These are phyloP conservation scores for Cantharellus cinnabarinus DNA, from an alignment of 768 basidiomycete genomes.

Conservation along the genomic window DNA sequence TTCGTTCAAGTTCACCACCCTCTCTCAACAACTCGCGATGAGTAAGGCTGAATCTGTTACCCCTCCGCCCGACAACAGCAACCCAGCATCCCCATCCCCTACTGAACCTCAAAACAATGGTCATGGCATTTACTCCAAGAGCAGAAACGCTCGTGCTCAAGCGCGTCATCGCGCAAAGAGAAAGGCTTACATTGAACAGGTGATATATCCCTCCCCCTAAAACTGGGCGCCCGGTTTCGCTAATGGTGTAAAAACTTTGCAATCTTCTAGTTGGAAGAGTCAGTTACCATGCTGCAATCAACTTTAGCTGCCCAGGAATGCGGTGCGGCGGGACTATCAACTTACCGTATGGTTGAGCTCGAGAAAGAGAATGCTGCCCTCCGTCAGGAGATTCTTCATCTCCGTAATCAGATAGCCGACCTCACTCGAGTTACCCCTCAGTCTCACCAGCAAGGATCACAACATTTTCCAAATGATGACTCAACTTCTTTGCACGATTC, in stretches of 20 bases:
- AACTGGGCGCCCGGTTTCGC: background rate
- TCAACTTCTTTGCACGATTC: background rate
- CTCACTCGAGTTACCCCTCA: background rate
- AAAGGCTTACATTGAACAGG: slow-evolving; percentile 86
- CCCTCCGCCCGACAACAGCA: too few species aligned
- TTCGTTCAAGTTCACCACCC: too few species aligned
- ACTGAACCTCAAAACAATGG: background rate
- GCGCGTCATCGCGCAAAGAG: slow-evolving; percentile 79
- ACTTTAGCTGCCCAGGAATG: slow-evolving; percentile 15
- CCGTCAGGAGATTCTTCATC: slow-evolving; percentile 37
- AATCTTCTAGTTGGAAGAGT: slow-evolving; percentile 48
- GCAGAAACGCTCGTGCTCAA: slow-evolving; percentile 76
- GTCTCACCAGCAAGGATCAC: background rate
- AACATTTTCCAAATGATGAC: background rate
- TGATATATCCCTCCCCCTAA: slow-evolving; percentile 15
- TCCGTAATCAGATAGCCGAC: background rate
- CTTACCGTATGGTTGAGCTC: slow-evolving; percentile 26
- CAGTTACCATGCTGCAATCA: slow-evolving; percentile 58
- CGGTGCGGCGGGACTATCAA: background rate
- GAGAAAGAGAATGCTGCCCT: slow-evolving; percentile 60
- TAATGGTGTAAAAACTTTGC: slow-evolving; percentile 7
- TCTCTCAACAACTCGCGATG: too few species aligned
- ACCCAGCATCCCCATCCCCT: too few species aligned
- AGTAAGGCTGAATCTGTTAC: too few species aligned
- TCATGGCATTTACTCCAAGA: slow-evolving; percentile 11